Conservation (phyloP, 2,329 filamentous ascomycete species). For the Calonectria henricotiae region DNA sequence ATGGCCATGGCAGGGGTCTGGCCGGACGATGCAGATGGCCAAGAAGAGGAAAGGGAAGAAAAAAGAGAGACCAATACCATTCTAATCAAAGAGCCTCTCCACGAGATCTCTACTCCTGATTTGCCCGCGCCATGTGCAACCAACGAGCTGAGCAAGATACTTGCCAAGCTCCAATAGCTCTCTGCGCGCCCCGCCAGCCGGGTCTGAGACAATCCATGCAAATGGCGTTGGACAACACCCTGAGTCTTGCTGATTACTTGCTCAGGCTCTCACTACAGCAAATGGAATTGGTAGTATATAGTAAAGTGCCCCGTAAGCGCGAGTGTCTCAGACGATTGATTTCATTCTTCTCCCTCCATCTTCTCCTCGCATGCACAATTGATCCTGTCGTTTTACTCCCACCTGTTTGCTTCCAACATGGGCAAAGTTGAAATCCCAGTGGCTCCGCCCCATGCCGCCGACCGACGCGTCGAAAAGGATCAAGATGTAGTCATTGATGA, state of each 20-base stretch:
- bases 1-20: not conserved
- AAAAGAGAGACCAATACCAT: not conserved
- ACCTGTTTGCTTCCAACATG: not conserved
- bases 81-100: not conserved
- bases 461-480: constrained; percentile 2
- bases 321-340: not conserved
- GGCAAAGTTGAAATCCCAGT: not conserved
- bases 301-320: not conserved
- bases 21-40: not conserved
- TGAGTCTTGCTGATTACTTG: constrained; percentile 1
- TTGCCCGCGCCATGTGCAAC: not conserved
- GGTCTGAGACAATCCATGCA: constrained; percentile 8
- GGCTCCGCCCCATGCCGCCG: not conserved
- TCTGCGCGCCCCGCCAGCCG: not conserved
- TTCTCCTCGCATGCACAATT: not conserved
- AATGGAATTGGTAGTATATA: not conserved
- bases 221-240: not conserved
- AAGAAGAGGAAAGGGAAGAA: not conserved
- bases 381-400: not conserved
- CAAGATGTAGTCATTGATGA: not conserved
- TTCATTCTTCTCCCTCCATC: too few relatives aligned
- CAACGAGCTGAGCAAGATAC: constrained; percentile 11
- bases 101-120: not conserved
- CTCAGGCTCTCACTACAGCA: not conserved
- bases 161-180: not conserved